Evolutionary conservation across 805 yeast species (phyloP).

Genomic region (Candida methanosorbosa): DNA sequence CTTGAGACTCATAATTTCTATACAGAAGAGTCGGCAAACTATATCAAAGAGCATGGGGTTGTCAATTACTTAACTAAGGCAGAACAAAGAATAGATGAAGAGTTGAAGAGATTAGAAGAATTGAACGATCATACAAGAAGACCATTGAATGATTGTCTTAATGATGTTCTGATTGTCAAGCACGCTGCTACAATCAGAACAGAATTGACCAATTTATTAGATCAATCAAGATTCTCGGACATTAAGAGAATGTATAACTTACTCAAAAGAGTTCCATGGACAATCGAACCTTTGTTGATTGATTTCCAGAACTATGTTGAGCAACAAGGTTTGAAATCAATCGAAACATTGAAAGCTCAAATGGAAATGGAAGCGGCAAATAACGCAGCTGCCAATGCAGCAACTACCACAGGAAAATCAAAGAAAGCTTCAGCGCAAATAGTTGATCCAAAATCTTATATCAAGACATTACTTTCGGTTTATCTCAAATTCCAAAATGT

Average conservation of each 20-base stretch:
- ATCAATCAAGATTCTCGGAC: constrained; percentile 62
- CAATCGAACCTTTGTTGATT: constrained; percentile 70
- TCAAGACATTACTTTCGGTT: constrained; percentile 65
- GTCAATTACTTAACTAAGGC: constrained; percentile 89
- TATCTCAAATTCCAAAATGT: constrained; percentile 60
- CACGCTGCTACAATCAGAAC: constrained; percentile 71
- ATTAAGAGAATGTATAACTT: constrained; percentile 70
- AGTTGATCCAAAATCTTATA: constrained; percentile 70
- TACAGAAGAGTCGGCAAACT: constrained; percentile 55
- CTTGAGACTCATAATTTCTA: constrained; percentile 61
- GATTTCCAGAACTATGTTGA: constrained; percentile 68
- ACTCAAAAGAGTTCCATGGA: constrained; percentile 68
- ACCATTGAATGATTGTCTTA: constrained; percentile 66
- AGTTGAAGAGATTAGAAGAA: constrained; percentile 66
- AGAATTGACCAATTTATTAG: constrained; percentile 69
- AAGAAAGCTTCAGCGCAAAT: constrained; percentile 24
- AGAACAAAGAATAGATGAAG: constrained; percentile 74
- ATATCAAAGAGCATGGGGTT: constrained; percentile 66
- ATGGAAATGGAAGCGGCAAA: constrained; percentile 9
- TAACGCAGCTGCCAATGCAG: constrained; percentile 5
- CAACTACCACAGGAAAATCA: constrained; percentile 11
- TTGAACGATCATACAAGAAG: constrained; percentile 81
- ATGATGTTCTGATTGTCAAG: constrained; percentile 65
- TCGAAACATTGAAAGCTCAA: constrained; percentile 42
- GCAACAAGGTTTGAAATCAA: constrained; percentile 49